Base-by-base conservation (phyloP, 352 stramenopile species). In the Phytophthora citrophthora region DNA sequence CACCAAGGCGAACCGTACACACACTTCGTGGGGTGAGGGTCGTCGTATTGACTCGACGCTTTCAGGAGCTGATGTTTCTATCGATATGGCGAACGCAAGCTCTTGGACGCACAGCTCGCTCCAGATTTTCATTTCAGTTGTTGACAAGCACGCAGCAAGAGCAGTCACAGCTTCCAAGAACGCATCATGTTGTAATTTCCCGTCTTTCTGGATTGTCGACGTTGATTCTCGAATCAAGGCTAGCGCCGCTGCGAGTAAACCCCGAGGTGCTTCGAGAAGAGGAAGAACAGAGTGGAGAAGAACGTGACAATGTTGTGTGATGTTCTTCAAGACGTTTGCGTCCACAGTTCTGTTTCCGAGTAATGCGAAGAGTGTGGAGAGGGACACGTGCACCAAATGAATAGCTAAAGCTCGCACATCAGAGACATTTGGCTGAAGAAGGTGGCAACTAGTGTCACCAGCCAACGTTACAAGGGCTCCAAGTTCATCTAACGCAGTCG, bases 31-130 rank as follows among this genome's bases (percentile, higher is more conserved):
- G 8, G 77, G 70, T 44, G 52, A 62, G 1, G 52, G 32, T 46
- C 39, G 36, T 18, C 26, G 41, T 12, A 64, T 32, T 24, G 24
- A 32, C 23, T 52, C 59, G 11, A 60, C 29, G 16, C 43, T 53
- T 39, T 65, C 57, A 0, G 23, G 18, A 4, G 50, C 12, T 20
- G 36, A 36, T 1, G 51, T 43, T 13, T 64, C 70, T 5, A 56
- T 48, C 2, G 83, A 70, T 12, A 90, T 79, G 1, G 73, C 73
- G 4, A 85, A 34, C 0, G 66, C 69, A 15, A 88, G 76, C 26
- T 90, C 79, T 36, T 88, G 83, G 23, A 89, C 64, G 12, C 83
- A 90, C 36, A 88, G 45, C 1, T 89, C 68, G 8, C 72, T 79
- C 83, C 83, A 92, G 3, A 76, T n/a, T 13, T 66, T 46, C 0